A percentile compares a stretch with the other conserved stretches of the same genome.
Evolutionary conservation across 345 rosid species (phyloP).

Genomic region (Eucalyptus tenuipes): DNA sequence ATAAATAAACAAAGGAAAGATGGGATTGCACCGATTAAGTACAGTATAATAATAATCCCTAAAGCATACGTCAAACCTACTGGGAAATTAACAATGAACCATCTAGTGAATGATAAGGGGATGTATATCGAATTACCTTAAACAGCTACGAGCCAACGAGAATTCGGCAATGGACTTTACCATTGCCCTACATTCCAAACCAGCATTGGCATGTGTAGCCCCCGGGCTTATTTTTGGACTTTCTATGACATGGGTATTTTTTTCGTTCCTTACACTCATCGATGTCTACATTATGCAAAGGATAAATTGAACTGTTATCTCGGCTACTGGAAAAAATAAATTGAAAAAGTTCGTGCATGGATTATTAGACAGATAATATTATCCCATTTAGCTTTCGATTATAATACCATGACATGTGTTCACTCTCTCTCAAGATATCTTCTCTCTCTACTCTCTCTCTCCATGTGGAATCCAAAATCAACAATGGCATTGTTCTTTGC

Average conservation of each 20-base stretch:
- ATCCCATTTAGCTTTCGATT: background rate
- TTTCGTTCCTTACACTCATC: background rate
- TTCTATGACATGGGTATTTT: background rate
- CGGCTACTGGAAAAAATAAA: background rate
- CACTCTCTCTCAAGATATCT: too few relatives aligned
- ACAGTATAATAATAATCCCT: too few relatives aligned
- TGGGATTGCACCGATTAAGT: background rate
- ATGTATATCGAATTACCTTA: background rate
- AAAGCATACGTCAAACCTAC: background rate
- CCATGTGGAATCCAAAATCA: too few relatives aligned
- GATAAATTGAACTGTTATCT: background rate
- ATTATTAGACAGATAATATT: background rate
- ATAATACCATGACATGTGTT: background rate
- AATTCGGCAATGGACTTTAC: background rate
- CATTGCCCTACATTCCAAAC: background rate
- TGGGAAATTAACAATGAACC: too few relatives aligned
- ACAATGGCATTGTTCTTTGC: too few relatives aligned
- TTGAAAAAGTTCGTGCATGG: background rate
- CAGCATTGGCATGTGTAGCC: background rate
- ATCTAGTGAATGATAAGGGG: background rate
- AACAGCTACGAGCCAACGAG: background rate
- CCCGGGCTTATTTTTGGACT: background rate
- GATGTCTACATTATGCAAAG: background rate
- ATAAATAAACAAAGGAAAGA: background rate
- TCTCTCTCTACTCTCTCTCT: too few relatives aligned